Conservation (phyloP, 2,329 filamentous ascomycete species). For the Fusarium dlaminii region DNA sequence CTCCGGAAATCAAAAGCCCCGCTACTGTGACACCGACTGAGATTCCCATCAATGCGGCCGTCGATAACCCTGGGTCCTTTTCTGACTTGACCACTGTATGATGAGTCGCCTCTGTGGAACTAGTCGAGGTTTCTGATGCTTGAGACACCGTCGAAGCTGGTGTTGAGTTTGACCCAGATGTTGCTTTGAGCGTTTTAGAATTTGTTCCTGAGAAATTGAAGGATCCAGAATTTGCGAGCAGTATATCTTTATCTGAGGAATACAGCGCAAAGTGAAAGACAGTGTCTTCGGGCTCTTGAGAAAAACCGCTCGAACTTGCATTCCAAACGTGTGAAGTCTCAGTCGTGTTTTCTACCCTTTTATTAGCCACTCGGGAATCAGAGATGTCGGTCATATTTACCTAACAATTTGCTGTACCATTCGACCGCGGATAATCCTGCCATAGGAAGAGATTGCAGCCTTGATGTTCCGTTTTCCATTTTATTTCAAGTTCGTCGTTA, state of each 20-base stretch:
- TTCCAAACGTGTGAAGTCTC: not conserved
- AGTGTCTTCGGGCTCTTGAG: not conserved
- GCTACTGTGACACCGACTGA: not conserved
- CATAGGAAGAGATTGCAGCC: slow-evolving; percentile 7
- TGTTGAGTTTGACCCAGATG: not conserved
- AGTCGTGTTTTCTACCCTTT: not conserved
- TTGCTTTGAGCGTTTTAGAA: not conserved
- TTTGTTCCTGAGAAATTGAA: not conserved
- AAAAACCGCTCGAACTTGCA: rapidly evolving
- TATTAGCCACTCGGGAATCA: rapidly evolving
- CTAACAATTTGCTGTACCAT: not conserved
- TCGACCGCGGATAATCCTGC: not conserved
- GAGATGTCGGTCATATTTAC: rapidly evolving
- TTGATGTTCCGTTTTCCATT: not conserved
- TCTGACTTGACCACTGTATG: rapidly evolving
- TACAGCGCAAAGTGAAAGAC: slow-evolving; percentile 3
- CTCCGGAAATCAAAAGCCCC: not conserved
- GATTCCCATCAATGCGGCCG: not conserved
- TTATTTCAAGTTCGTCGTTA: not conserved
- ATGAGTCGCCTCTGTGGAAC: not conserved
- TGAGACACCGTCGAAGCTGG: not conserved
- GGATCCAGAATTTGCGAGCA: not conserved
- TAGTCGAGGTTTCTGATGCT: not conserved
- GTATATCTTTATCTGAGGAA: not conserved
- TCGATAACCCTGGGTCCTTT: not conserved